A percentile compares a stretch with the other conserved stretches of the same genome.
Conservation (phyloP, 257 asterid genomes). For the Cordia subcordata region DNA sequence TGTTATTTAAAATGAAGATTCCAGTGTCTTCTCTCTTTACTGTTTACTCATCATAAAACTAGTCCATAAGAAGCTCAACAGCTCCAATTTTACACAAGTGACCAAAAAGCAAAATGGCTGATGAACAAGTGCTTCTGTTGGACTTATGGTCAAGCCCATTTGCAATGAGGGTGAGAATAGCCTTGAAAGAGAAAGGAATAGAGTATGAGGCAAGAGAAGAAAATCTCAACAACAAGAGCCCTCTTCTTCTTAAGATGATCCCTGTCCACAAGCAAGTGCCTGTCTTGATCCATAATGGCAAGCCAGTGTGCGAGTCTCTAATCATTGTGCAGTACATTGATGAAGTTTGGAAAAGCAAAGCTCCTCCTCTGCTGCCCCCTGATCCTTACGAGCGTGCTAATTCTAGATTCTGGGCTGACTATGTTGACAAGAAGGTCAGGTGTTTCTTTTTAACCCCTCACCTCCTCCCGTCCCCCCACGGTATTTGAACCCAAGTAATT, state of each 20-base stretch:
- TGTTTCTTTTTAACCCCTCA: not conserved
- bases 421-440: slow-evolving; percentile 24
- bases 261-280: slow-evolving; percentile 23
- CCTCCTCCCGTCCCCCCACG: too few species aligned
- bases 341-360: slow-evolving; percentile 19
- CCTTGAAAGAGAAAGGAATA: slow-evolving; percentile 17
- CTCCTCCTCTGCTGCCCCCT: slow-evolving; percentile 13
- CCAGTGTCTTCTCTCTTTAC: too few species aligned
- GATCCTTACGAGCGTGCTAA: slow-evolving; percentile 27
- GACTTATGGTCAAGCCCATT: slow-evolving; percentile 2
- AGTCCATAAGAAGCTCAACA: too few species aligned
- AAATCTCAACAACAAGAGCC: slow-evolving; percentile 16
- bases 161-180: slow-evolving; percentile 16
- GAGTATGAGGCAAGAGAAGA: slow-evolving; percentile 14
- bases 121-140: slow-evolving; percentile 8
- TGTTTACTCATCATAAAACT: too few species aligned
- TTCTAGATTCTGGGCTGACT: slow-evolving; percentile 32
- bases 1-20: too few species aligned
- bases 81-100: too few species aligned
- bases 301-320: slow-evolving; percentile 20
- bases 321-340: slow-evolving; percentile 25
- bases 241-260: slow-evolving; percentile 11
- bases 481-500: too few species aligned
- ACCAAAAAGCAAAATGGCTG: too few species aligned
- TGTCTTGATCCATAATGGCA: slow-evolving; percentile 21